Evolutionary conservation across 441 rosid genomes (phyloP).

Genomic region (Gossypium lobatum): DNA sequence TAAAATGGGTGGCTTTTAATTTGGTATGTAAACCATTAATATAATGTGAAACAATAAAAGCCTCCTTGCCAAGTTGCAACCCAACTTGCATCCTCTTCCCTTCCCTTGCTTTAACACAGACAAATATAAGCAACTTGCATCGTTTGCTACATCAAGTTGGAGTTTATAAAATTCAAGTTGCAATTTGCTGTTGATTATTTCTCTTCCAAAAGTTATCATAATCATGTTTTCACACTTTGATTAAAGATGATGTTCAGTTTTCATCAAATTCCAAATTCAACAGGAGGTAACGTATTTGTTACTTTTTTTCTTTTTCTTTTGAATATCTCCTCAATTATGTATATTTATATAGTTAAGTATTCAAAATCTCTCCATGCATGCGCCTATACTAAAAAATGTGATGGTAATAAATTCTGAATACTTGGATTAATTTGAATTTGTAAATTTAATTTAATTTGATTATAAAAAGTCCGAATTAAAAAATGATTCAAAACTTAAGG

Average conservation of each 20-base stretch:
- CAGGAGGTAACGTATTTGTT: not conserved
- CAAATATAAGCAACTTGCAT: conserved; percentile 27
- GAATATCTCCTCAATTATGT: not conserved
- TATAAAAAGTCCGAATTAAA: no score
- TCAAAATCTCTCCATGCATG: not conserved
- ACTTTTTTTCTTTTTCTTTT: not conserved
- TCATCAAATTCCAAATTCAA: not conserved
- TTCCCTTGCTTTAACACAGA: conserved; percentile 9
- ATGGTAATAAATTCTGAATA: no score
- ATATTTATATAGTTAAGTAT: not conserved
- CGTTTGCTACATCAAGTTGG: conserved; percentile 31
- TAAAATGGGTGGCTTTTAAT: conserved; percentile 10
- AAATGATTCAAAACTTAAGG: no score
- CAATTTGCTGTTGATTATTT: conserved; percentile 21
- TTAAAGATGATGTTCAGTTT: not conserved
- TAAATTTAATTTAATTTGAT: no score
- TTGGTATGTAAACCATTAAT: not conserved
- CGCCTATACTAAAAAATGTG: no score
- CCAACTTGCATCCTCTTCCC: conserved; percentile 39
- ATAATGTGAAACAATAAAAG: conserved; percentile 21
- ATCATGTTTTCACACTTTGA: not conserved
- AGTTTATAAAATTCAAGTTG: conserved; percentile 36
- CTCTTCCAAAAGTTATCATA: not conserved
- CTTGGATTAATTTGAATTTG: no score
- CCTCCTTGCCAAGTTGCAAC: conserved; percentile 54